Evolutionary conservation across 192 early-diverging fungal species (phyloP).

Genomic region (Paraglomus brasilianum): DNA sequence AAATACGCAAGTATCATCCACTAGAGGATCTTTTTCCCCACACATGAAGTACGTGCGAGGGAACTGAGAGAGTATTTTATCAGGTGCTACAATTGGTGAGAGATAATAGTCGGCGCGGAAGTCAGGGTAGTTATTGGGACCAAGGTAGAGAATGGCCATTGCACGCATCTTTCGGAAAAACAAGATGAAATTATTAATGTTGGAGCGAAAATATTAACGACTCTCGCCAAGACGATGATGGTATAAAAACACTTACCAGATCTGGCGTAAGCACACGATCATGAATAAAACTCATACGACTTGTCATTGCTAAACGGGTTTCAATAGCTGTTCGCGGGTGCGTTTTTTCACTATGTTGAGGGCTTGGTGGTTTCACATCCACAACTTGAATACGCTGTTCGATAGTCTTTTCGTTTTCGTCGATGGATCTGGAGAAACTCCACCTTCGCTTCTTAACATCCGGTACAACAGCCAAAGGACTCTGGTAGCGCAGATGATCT

Average conservation of each 20-base stretch:
- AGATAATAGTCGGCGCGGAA: constrained; percentile 82
- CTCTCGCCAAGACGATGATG: background rate
- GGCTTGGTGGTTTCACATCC: constrained; percentile 35
- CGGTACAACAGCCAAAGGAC: constrained; percentile 61
- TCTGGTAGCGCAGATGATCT: constrained; percentile 62
- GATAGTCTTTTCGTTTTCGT: constrained; percentile 32
- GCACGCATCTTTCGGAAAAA: constrained; percentile 54
- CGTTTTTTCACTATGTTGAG: constrained; percentile 31
- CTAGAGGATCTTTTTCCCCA: constrained; percentile 96
- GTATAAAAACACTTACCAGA: constrained; percentile 46
- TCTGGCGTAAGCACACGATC: constrained; percentile 84
- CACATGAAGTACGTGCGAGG: constrained; percentile 88
- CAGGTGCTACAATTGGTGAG: constrained; percentile 82
- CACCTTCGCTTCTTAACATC: constrained; percentile 45
- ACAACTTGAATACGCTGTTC: constrained; percentile 39
- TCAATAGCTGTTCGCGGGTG: constrained; percentile 37
- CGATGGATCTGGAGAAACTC: constrained; percentile 21
- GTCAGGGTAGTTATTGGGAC: constrained; percentile 73
- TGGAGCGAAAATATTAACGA: background rate
- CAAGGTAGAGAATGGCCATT: constrained; percentile 82
- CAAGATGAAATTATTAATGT: no score
- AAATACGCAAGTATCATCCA: constrained; percentile 95
- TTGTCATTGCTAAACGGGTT: constrained; percentile 68
- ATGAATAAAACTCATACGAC: constrained; percentile 78
- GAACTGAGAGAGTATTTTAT: constrained; percentile 82